Conservation (phyloP, 2,329 filamentous ascomycete genomes). For the Anisogramma anomala region DNA sequence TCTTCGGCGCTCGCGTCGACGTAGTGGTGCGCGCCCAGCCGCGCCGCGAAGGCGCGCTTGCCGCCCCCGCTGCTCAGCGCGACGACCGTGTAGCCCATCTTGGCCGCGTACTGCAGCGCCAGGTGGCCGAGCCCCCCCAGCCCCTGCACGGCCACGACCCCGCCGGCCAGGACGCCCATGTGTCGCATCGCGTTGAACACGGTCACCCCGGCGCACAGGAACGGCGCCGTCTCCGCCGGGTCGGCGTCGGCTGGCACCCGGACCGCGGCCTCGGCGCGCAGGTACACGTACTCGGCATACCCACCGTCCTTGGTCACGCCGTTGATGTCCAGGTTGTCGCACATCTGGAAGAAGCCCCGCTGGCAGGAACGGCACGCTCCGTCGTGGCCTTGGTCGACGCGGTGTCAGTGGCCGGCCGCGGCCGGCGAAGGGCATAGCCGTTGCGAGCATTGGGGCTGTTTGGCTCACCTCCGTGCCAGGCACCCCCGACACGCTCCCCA, state of each 20-base stretch:
- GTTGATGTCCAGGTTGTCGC: conserved; percentile 50
- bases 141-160: conserved; percentile 50
- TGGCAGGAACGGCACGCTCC: conserved; percentile 50
- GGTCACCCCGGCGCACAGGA: conserved; percentile 55
- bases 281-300: conserved; percentile 51
- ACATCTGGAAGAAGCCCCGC: conserved; percentile 56
- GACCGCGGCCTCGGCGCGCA: conserved; percentile 50
- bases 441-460: too few relatives aligned
- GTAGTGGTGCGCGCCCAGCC: conserved; percentile 50
- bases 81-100: conserved; percentile 64
- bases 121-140: conserved; percentile 68
- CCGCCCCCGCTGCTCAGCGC: conserved; percentile 51
- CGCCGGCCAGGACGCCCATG: conserved; percentile 39
- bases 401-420: neutral
- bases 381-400: conserved; percentile 40
- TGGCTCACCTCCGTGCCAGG: conserved; percentile 53
- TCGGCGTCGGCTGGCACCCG: conserved; percentile 41
- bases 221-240: conserved; percentile 42
- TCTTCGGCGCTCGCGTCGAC: conserved; percentile 45
- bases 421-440: too few relatives aligned
- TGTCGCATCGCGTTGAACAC: conserved; percentile 50
- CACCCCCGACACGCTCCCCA: conserved; percentile 55
- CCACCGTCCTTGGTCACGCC: conserved; percentile 57
- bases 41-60: conserved; percentile 56
- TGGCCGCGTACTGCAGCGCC: conserved; percentile 62